Base-by-base conservation (phyloP, 2,329 filamentous ascomycete species). In the Penicillium aurantiogriseum region DNA sequence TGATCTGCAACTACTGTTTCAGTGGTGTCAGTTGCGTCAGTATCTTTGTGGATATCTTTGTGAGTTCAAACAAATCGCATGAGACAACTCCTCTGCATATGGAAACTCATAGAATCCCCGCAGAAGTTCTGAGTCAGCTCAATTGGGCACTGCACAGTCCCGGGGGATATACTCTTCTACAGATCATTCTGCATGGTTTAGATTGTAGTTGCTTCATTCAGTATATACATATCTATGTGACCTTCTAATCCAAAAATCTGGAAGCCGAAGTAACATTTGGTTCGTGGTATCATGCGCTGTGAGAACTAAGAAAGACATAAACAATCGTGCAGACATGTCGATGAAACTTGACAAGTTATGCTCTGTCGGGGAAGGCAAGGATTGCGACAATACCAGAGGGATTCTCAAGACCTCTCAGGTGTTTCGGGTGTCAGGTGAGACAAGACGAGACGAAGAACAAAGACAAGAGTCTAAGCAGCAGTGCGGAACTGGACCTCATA, bases 401-500 rank as follows among this genome's bases (percentile, higher is more conserved):
- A 9, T 25, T 36, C 31, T 19, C 7, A 39, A 47, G n/a, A 47
- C 23, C 5, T 46, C 2, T 9, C 4, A 27, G 27, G 21, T 19
- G 36, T 13, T 25, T 25, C 6, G 23, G 21, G 48, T 50, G 23
- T 51, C 25, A 43, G 15, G 10, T 17, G 8, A 27, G 31, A 33
- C 31, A 33, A 13, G 21, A 21, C 13, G 3, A 50, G 33, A 38
- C 10, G 23, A 13, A 38, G 13, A 39, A 6, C 19, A 35, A 39
- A 19, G 47, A 15, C 19, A 29, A 13, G 6, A 29, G 49, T 57
- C 48, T 65, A 65, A 42, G 62, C 54, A 27, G 58, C 60, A 42
- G 64, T 65, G 19, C 51, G 46, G 57, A 74, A 66, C 67, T 78
- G 64, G 56, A 70, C 65, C 69, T 79, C 77, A 55, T 78, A 78